Evolutionary conservation across 2,329 filamentous ascomycete species (phyloP).

Genomic region (Arthrobotrys pseudoclavata): DNA sequence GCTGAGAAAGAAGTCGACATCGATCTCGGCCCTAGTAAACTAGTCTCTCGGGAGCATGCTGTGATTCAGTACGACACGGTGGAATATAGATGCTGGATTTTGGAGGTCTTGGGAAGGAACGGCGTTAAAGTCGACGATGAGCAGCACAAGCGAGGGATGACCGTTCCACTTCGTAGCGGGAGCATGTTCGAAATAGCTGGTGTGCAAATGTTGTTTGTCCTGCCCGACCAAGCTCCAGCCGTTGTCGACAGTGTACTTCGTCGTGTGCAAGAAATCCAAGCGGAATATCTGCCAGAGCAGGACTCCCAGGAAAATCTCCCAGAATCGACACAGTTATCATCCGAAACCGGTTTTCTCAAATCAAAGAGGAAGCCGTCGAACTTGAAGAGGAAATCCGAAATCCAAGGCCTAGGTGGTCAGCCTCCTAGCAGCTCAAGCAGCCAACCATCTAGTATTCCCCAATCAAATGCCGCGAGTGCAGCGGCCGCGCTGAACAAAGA

Average conservation of each 20-base stretch:
- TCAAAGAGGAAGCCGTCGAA: slow-evolving; percentile 32
- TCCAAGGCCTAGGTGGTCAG: slow-evolving; percentile 9
- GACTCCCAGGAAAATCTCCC: slow-evolving; percentile 49
- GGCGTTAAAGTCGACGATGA: slow-evolving; percentile 85
- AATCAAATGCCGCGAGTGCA: neutral
- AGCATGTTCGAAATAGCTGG: slow-evolving; percentile 92
- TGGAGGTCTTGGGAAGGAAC: slow-evolving; percentile 91
- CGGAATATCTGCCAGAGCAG: slow-evolving; percentile 44
- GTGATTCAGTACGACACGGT: slow-evolving; percentile 79
- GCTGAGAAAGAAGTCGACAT: slow-evolving; percentile 75
- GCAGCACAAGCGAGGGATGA: slow-evolving; percentile 75
- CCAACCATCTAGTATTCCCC: neutral
- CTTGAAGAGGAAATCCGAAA: slow-evolving; percentile 45
- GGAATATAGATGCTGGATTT: slow-evolving; percentile 77
- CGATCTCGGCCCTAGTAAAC: slow-evolving; percentile 86
- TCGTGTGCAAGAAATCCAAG: slow-evolving; percentile 58
- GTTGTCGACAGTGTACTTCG: slow-evolving; percentile 62
- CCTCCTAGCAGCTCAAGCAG: slow-evolving; percentile 12
- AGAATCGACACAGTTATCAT: slow-evolving; percentile 50
- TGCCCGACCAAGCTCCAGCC: slow-evolving; percentile 75
- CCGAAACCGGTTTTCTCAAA: slow-evolving; percentile 44
- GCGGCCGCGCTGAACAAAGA: slow-evolving; percentile 62
- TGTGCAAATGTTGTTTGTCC: slow-evolving; percentile 98
- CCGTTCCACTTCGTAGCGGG: slow-evolving; percentile 77
- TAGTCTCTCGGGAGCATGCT: slow-evolving; percentile 82